Evolutionary conservation across 805 yeast genomes (phyloP).

Genomic region (Wickerhamiella alocasiicola): DNA sequence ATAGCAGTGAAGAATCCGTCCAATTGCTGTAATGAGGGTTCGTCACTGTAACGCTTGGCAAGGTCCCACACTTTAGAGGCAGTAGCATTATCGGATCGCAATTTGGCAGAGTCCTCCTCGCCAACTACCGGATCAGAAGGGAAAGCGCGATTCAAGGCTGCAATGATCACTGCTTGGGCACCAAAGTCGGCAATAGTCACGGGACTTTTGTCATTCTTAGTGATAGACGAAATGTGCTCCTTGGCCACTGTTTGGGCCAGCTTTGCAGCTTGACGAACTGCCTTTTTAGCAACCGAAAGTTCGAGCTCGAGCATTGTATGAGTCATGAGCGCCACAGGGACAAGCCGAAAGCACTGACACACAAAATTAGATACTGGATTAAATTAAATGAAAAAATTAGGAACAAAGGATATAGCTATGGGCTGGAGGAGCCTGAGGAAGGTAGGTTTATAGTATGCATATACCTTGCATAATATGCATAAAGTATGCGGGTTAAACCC

Average conservation of each 20-base stretch:
- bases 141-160: conserved; percentile 66
- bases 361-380: too few relatives aligned
- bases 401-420: too few relatives aligned
- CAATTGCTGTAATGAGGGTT: conserved; percentile 26
- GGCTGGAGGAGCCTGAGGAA: too few relatives aligned
- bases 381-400: too few relatives aligned
- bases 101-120: conserved; percentile 73
- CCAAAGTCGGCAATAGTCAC: conserved; percentile 94
- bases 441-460: too few relatives aligned
- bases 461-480: too few relatives aligned
- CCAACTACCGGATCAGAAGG: conserved; percentile 84
- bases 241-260: conserved; percentile 50
- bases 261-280: conserved; percentile 76
- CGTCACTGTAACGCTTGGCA: conserved; percentile 39
- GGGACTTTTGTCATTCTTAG: conserved; percentile 83
- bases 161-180: conserved; percentile 84
- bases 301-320: conserved; percentile 34
- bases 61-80: conserved; percentile 46
- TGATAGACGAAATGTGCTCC: conserved; percentile 30
- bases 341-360: too few relatives aligned
- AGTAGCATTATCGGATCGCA: conserved; percentile 41
- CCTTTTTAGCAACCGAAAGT: conserved; percentile 68
- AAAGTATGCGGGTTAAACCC: too few relatives aligned
- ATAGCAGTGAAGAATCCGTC: conserved; percentile 50
- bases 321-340: too few relatives aligned